A percentile compares a stretch with the other conserved stretches of the same genome.
phyloP scores from a whole-genome alignment of 371 early-diverging fungal species.

The Saksenaea vasiformis region DNA sequence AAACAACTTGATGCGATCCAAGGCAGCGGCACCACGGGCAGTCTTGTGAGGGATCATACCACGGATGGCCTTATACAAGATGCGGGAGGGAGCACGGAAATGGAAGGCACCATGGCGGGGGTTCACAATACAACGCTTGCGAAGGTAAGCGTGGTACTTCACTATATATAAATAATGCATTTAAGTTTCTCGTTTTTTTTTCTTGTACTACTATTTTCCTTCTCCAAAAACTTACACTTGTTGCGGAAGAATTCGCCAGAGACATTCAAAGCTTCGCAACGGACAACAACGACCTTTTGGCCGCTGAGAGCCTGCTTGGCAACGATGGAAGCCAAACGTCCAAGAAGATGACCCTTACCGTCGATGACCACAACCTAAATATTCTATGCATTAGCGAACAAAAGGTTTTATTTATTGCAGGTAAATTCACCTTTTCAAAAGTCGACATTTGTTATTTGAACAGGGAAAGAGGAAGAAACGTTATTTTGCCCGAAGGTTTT shows the following conservation, averaged over 20 bases:
- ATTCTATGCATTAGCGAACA: background rate
- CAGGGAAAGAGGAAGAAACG: conserved; percentile 18
- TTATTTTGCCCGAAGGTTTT: conserved; percentile 2
- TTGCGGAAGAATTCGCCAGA: conserved; percentile 98
- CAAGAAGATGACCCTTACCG: conserved; percentile 98
- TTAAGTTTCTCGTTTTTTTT: background rate
- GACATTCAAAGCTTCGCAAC: conserved; percentile 97
- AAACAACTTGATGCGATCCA: conserved; percentile 96
- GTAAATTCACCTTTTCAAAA: conserved; percentile 36
- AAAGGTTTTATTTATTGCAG: background rate
- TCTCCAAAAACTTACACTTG: conserved; percentile 77
- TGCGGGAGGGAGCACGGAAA: conserved; percentile 98
- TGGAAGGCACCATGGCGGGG: conserved; percentile 98
- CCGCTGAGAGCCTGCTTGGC: conserved; percentile 98
- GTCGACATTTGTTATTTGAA: conserved; percentile 26
- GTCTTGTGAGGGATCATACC: conserved; percentile 99
- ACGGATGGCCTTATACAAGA: conserved; percentile 96
- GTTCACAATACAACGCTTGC: conserved; percentile 99
- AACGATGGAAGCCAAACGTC: conserved; percentile 97
- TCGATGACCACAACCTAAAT: conserved; percentile 96
- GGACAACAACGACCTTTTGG: conserved; percentile 96
- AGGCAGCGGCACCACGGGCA: conserved; percentile 95
- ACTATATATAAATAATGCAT: conserved; percentile 49
- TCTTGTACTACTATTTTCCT: conserved; percentile 2
- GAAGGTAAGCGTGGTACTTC: conserved; percentile 95